These are phyloP conservation scores for Diaporthe sp. DNA, from an alignment of 2,329 filamentous ascomycete genomes.

Conservation along the genomic window DNA sequence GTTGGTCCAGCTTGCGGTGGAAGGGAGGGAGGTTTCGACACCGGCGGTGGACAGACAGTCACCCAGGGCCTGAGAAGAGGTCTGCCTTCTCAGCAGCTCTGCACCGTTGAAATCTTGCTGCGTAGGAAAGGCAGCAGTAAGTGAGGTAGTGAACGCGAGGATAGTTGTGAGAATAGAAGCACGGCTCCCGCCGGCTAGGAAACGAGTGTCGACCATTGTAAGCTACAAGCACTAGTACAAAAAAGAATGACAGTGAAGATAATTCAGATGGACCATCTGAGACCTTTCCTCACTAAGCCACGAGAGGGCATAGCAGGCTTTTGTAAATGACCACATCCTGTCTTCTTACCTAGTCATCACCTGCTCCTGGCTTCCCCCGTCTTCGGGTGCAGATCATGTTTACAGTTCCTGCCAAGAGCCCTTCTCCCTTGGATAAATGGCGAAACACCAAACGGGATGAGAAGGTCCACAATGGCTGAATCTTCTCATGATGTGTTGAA, in stretches of 20 bases:
- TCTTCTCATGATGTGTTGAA: slow-evolving; percentile 4
- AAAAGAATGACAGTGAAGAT: slow-evolving; percentile 11
- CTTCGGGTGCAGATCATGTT: slow-evolving; percentile 6
- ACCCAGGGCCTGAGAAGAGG: neutral
- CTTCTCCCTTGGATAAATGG: slow-evolving; percentile 22
- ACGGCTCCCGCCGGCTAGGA: slow-evolving; percentile 30
- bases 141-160: slow-evolving; percentile 3
- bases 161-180: slow-evolving; percentile 28
- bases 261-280: neutral
- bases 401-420: slow-evolving; percentile 14
- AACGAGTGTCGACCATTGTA: slow-evolving; percentile 32
- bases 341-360: neutral
- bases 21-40: slow-evolving; percentile 20
- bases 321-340: neutral
- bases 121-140: slow-evolving; percentile 9
- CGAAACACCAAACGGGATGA: slow-evolving; percentile 27
- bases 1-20: slow-evolving; percentile 22
- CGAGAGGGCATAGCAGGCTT: neutral
- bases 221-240: neutral
- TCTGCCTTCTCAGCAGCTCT: slow-evolving; percentile 1
- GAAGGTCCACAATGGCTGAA: slow-evolving; percentile 7
- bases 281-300: fast-evolving
- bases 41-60: slow-evolving; percentile 23
- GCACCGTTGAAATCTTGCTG: neutral
- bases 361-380: neutral